A percentile compares a stretch with the other conserved stretches of the same genome.
Conservation (phyloP, 768 basidiomycete species). For the Zangia roseola region DNA sequence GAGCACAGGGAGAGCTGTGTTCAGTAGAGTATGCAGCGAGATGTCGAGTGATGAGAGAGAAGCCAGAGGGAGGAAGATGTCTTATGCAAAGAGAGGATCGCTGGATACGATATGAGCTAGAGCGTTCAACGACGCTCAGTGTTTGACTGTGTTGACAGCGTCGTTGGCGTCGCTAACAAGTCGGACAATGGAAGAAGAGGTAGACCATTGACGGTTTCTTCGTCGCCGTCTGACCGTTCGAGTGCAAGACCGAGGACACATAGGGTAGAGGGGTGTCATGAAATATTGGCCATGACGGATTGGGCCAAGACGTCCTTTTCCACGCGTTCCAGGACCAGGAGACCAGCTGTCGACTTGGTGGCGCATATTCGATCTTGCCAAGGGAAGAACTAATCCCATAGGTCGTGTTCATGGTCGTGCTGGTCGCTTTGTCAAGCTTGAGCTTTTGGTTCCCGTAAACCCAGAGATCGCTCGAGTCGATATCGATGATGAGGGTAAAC, state of each 20-base stretch:
- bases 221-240: conserved; percentile 39
- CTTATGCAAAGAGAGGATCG: conserved; percentile 84
- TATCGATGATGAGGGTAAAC: conserved; percentile 28
- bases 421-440: conserved; percentile 29
- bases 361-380: conserved; percentile 36
- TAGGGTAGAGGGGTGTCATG: conserved; percentile 31
- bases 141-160: conserved; percentile 79
- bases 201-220: conserved; percentile 53
- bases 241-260: conserved; percentile 44
- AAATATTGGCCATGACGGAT: conserved; percentile 42
- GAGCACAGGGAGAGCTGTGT: conserved; percentile 67
- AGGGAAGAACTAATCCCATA: conserved; percentile 41
- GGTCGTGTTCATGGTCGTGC: conserved; percentile 28
- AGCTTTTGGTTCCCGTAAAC: conserved; percentile 20
- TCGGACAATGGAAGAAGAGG: conserved; percentile 63
- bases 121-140: conserved; percentile 87
- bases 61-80: conserved; percentile 72
- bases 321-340: conserved; percentile 22
- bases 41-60: conserved; percentile 74
- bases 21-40: conserved; percentile 69
- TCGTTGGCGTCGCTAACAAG: conserved; percentile 70
- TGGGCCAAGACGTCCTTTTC: conserved; percentile 10
- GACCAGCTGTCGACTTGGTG: conserved; percentile 27
- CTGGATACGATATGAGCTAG: conserved; percentile 90
- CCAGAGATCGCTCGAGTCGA: conserved; percentile 34